Conservation (phyloP, 352 stramenopile species). For the Pythium guiyangense region DNA sequence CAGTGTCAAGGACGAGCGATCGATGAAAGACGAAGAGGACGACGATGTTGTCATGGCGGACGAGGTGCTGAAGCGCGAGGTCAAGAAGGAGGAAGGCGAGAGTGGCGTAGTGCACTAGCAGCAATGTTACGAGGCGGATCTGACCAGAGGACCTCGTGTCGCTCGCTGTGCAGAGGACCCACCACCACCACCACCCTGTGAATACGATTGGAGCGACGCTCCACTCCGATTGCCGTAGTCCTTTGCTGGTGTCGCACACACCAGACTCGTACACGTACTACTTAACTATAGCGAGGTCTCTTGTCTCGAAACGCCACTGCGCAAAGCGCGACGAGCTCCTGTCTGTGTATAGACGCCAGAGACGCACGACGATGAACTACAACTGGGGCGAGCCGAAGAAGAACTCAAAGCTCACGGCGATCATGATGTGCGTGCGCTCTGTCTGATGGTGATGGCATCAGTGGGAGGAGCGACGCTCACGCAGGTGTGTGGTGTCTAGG, state of each 20-base stretch:
- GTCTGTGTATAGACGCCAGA: too few species aligned
- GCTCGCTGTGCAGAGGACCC: too few species aligned
- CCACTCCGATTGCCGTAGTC: too few species aligned
- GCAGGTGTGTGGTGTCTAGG: conserved; percentile 22
- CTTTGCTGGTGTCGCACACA: too few species aligned
- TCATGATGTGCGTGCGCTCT: conserved; percentile 63
- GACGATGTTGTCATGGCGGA: background rate
- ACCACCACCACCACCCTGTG: too few species aligned
- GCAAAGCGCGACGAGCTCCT: background rate
- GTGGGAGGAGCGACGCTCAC: background rate
- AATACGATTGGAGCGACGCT: background rate
- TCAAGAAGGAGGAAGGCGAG: background rate
- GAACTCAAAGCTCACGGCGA: conserved; percentile 60
- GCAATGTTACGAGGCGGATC: too few species aligned
- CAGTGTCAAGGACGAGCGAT: background rate
- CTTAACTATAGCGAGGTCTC: background rate
- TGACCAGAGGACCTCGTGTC: too few species aligned
- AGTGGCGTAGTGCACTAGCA: background rate
- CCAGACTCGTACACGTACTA: too few species aligned
- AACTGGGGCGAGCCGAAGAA: conserved; percentile 84
- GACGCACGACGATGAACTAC: conserved; percentile 57
- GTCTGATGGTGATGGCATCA: background rate
- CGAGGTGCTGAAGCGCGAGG: background rate
- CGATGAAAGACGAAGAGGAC: background rate
- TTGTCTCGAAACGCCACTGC: too few species aligned